Conservation (phyloP, 78 protist genomes). For the Trichosphaerium sp. region DNA sequence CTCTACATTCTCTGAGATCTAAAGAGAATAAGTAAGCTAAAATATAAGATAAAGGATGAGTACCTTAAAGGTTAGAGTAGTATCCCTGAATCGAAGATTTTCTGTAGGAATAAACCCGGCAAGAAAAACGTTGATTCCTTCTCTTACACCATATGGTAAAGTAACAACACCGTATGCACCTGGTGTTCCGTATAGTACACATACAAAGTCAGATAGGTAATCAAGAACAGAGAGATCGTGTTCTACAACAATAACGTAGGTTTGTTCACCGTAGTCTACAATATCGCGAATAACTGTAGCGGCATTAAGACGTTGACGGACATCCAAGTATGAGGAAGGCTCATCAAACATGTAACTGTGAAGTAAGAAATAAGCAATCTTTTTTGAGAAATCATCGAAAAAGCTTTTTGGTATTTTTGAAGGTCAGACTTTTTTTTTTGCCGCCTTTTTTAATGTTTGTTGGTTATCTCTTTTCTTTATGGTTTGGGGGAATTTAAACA, state of each 20-base stretch:
- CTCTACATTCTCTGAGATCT: conserved; percentile 21
- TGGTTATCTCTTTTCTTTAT: too few species aligned
- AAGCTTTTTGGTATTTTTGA: too few species aligned
- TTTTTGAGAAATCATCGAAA: too few species aligned
- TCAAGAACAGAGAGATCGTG: conserved; percentile 98
- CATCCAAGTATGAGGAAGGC: conserved; percentile 98
- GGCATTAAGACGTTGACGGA: conserved; percentile 96
- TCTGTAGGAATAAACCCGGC: conserved; percentile 98
- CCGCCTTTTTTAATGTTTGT: too few species aligned
- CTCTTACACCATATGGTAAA: conserved; percentile 96
- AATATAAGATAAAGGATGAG: conserved; percentile 8
- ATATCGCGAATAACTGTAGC: conserved; percentile 87
- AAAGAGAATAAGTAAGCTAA: too few species aligned
- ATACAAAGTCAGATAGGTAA: conserved; percentile 98
- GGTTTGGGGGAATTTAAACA: too few species aligned
- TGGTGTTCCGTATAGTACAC: conserved; percentile 96
- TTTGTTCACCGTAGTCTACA: conserved; percentile 37
- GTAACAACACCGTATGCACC: conserved; percentile 99
- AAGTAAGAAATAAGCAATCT: background rate
- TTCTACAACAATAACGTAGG: conserved; percentile 95
- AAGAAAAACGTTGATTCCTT: conserved; percentile 99
- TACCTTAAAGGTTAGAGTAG: conserved; percentile 66
- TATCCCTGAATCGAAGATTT: conserved; percentile 97
- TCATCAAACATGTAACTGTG: conserved; percentile 98
- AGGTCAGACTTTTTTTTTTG: too few species aligned